These are phyloP conservation scores for Capsicum rhomboideum DNA, from an alignment of 257 asterid species.

Conservation along the genomic window DNA sequence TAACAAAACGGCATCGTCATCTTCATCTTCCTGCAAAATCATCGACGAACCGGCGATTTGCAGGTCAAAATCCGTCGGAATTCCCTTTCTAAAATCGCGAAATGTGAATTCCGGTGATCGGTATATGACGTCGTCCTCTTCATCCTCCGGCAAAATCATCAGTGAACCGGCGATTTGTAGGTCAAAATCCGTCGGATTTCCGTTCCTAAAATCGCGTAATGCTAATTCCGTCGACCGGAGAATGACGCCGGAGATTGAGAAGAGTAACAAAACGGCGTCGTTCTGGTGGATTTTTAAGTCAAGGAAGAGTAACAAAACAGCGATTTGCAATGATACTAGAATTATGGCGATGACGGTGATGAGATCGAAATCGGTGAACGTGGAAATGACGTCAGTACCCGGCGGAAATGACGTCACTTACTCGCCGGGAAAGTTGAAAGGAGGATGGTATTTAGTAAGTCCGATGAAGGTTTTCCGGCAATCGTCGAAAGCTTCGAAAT, in stretches of 20 bases:
- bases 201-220: constrained; percentile 32
- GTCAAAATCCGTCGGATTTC: constrained; percentile 63
- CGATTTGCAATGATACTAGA: not conserved
- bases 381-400: constrained; percentile 14
- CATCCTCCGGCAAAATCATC: constrained; percentile 5
- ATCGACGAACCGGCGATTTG: constrained; percentile 12
- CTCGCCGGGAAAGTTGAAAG: constrained; percentile 17
- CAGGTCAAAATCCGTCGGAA: constrained; percentile 62
- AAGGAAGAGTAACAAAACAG: constrained; percentile 12
- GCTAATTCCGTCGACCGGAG: not conserved
- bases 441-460: constrained; percentile 49
- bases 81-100: constrained; percentile 43
- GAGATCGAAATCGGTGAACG: constrained; percentile 55
- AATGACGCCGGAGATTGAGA: not conserved
- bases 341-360: constrained; percentile 46
- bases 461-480: constrained; percentile 56
- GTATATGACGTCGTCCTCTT: constrained; percentile 44
- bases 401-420: not conserved
- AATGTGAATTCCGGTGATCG: not conserved
- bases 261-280: constrained; percentile 23
- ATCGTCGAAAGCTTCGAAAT: constrained; percentile 31
- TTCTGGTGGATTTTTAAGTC: constrained; percentile 30
- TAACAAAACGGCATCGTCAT: constrained; percentile 14
- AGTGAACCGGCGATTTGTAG: constrained; percentile 34
- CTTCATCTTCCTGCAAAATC: no score